phyloP scores from a whole-genome alignment of 2,329 filamentous ascomycete species.

The Hypomyces perniciosus region DNA sequence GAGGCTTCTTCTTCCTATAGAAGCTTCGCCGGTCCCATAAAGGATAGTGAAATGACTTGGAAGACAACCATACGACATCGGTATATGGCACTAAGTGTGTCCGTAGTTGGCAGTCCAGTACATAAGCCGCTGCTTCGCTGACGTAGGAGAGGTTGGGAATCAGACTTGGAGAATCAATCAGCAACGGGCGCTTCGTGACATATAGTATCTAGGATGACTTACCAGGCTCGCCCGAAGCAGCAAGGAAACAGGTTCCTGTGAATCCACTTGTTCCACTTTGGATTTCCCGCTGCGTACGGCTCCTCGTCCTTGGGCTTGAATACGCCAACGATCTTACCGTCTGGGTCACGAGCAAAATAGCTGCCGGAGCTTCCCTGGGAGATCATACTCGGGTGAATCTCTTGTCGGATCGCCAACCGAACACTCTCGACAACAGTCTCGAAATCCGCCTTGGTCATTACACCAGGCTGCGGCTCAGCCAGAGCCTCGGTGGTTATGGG shows the following conservation, averaged over 20 bases:
- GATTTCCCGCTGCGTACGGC: slow-evolving; percentile 92
- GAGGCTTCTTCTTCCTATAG: slow-evolving; percentile 76
- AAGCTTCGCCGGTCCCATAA: slow-evolving; percentile 92
- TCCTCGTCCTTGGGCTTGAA: slow-evolving; percentile 99
- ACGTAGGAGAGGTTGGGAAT: slow-evolving; percentile 98
- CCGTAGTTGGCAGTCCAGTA: slow-evolving; percentile 81
- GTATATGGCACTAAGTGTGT: slow-evolving; percentile 95
- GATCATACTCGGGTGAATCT: slow-evolving; percentile 91
- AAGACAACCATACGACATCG: slow-evolving; percentile 87
- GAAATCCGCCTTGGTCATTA: slow-evolving; percentile 75
- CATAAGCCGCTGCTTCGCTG: slow-evolving; percentile 94
- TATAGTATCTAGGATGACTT: slow-evolving; percentile 22
- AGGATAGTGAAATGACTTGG: slow-evolving; percentile 96
- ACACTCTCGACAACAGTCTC: slow-evolving; percentile 87
- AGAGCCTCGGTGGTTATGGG: slow-evolving; percentile 72
- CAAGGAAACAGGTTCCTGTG: slow-evolving; percentile 96
- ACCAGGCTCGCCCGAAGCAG: slow-evolving; percentile 90
- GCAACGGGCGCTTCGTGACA: background rate
- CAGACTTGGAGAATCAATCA: slow-evolving; percentile 43
- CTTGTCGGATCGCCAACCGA: slow-evolving; percentile 80
- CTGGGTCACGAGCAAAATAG: slow-evolving; percentile 89
- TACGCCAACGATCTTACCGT: slow-evolving; percentile 92
- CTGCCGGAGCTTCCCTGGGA: slow-evolving; percentile 95
- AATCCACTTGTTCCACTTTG: slow-evolving; percentile 99
- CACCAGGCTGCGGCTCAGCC: slow-evolving; percentile 55